Evolutionary conservation across 2,329 filamentous ascomycete species (phyloP).

Genomic region (Dactylellina drechsleri): DNA sequence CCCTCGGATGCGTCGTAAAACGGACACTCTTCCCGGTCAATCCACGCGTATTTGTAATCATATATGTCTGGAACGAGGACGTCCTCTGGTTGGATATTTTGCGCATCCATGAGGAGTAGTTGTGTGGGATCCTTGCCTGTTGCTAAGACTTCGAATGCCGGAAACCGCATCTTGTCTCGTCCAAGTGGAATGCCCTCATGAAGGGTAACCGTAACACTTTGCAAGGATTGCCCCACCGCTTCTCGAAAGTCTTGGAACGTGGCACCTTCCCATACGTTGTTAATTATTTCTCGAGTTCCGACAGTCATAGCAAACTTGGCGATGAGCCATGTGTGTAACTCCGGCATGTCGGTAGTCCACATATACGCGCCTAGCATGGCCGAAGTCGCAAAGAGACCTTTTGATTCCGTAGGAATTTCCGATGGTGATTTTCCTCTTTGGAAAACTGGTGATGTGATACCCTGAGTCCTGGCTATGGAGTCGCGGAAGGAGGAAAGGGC

Average conservation of each 20-base stretch:
- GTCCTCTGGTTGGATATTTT: not conserved
- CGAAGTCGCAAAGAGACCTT: conserved; percentile 30
- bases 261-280: conserved; percentile 11
- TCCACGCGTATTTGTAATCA: conserved; percentile 17
- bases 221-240: conserved; percentile 22
- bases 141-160: conserved; percentile 43
- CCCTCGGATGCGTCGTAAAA: conserved; percentile 22
- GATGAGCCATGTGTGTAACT: conserved; percentile 35
- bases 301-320: conserved; percentile 36
- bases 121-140: conserved; percentile 55
- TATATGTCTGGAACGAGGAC: conserved; percentile 18
- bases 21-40: conserved; percentile 18
- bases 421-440: not conserved
- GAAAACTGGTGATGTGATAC: not conserved
- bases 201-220: conserved; percentile 8
- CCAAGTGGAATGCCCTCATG: not conserved
- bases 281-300: conserved; percentile 35
- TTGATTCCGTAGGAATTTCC: conserved; percentile 2
- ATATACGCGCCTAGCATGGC: conserved; percentile 40
- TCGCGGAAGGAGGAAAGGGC: conserved; percentile 31
- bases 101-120: conserved; percentile 4
- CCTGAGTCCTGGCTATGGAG: not conserved
- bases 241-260: conserved; percentile 34
- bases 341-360: conserved; percentile 29
- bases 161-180: not conserved